These are phyloP conservation scores for Cicer yamashitae DNA, from an alignment of 306 rosid genomes.

Conservation along the genomic window DNA sequence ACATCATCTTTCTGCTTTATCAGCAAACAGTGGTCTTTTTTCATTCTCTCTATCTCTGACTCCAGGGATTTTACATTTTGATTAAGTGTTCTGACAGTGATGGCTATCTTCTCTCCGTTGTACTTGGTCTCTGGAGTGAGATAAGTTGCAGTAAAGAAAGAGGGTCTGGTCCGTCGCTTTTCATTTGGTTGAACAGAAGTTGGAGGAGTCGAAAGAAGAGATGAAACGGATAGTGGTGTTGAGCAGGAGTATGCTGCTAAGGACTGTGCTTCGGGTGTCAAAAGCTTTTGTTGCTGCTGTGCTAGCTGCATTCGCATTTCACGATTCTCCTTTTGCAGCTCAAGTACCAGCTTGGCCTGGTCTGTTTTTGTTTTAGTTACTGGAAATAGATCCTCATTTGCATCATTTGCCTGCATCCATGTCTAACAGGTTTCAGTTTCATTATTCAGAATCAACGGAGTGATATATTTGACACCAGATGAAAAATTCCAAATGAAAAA, in stretches of 20 bases:
- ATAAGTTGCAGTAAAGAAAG: slow-evolving; percentile 61
- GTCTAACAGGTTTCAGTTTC: too few species aligned
- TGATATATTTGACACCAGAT: slow-evolving; percentile 10
- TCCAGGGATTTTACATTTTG: slow-evolving; percentile 65
- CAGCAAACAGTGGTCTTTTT: slow-evolving; percentile 67
- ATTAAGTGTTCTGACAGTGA: slow-evolving; percentile 58
- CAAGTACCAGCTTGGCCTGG: slow-evolving; percentile 68
- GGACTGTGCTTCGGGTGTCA: slow-evolving; percentile 69
- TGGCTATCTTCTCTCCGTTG: slow-evolving; percentile 58
- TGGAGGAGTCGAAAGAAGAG: slow-evolving; percentile 75
- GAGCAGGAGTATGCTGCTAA: slow-evolving; percentile 77
- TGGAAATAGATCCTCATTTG: too few species aligned
- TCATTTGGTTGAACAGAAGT: slow-evolving; percentile 62
- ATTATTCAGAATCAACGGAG: slow-evolving; percentile 15
- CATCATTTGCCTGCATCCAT: too few species aligned
- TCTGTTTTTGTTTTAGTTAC: too few species aligned
- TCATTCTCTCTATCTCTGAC: slow-evolving; percentile 71
- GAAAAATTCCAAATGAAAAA: not conserved
- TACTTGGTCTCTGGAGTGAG: slow-evolving; percentile 75
- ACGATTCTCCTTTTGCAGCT: slow-evolving; percentile 82
- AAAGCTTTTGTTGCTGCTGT: slow-evolving; percentile 69
- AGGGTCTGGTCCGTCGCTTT: slow-evolving; percentile 58
- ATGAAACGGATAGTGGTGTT: slow-evolving; percentile 78
- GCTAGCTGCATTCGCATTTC: slow-evolving; percentile 81
- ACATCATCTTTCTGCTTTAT: slow-evolving; percentile 76